Percentiles rank a stretch among this genome's conserved stretches.
These are phyloP conservation scores for Cladorrhinum sp. DNA, from an alignment of 2,329 filamentous ascomycete genomes.

Conservation along the genomic window DNA sequence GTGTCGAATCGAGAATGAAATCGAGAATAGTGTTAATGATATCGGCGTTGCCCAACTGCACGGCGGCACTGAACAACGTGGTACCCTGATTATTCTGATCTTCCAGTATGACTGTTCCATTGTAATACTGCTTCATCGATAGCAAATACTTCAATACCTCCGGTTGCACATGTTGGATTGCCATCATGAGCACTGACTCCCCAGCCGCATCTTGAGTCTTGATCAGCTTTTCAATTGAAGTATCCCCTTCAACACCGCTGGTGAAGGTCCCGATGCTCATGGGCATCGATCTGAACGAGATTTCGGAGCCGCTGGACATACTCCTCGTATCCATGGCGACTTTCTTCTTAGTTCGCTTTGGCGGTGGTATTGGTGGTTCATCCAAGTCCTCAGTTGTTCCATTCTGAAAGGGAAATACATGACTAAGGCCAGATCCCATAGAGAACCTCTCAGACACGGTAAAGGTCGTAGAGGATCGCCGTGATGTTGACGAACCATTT, in stretches of 20 bases:
- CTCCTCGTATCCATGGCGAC: slow-evolving; percentile 90
- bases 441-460: slow-evolving; percentile 51
- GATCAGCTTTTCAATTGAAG: slow-evolving; percentile 73
- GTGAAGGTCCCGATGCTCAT: slow-evolving; percentile 72
- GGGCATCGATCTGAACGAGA: slow-evolving; percentile 77
- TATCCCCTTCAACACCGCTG: slow-evolving; percentile 78
- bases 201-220: slow-evolving; percentile 69
- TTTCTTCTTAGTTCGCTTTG: slow-evolving; percentile 66
- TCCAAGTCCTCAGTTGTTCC: slow-evolving; percentile 40
- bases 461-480: slow-evolving; percentile 38
- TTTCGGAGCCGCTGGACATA: slow-evolving; percentile 79
- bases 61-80: slow-evolving; percentile 82
- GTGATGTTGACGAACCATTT: slow-evolving; percentile 38
- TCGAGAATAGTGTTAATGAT: slow-evolving; percentile 73
- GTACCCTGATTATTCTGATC: slow-evolving; percentile 89
- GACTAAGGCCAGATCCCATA: slow-evolving; percentile 61
- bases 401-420: slow-evolving; percentile 89
- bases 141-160: slow-evolving; percentile 78
- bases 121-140: slow-evolving; percentile 72
- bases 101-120: slow-evolving; percentile 66
- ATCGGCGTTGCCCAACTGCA: slow-evolving; percentile 75
- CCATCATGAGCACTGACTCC: slow-evolving; percentile 87
- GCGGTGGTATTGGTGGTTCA: slow-evolving; percentile 33
- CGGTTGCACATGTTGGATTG: slow-evolving; percentile 68
- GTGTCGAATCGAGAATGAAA: slow-evolving; percentile 55